These are phyloP conservation scores for Zymoseptoria pseudotritici DNA, from an alignment of 2,329 filamentous ascomycete species.

Conservation along the genomic window DNA sequence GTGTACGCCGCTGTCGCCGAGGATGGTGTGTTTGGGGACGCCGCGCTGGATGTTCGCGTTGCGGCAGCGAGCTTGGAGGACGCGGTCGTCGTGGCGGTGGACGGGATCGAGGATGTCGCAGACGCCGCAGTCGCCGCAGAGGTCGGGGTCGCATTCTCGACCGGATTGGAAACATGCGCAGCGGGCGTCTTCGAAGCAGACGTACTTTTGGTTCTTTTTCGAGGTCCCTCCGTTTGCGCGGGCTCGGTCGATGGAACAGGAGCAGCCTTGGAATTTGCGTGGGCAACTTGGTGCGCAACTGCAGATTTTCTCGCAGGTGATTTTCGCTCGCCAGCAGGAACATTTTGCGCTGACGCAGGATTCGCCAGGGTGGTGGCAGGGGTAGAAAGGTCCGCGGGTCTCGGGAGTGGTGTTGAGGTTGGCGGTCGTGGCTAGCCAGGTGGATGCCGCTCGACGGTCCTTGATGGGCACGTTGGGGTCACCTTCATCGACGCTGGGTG, in stretches of 20 bases:
- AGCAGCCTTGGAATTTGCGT: conserved; percentile 39
- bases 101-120: conserved; percentile 59
- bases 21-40: conserved; percentile 55
- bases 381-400: conserved; percentile 52
- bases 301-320: conserved; percentile 69
- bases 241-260: conserved; percentile 23
- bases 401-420: conserved; percentile 8
- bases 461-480: background rate
- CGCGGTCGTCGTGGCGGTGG: conserved; percentile 53
- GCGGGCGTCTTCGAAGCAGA: conserved; percentile 30
- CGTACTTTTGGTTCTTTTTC: conserved; percentile 36
- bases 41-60: conserved; percentile 67
- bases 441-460: conserved; percentile 7
- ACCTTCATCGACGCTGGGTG: conserved; percentile 5
- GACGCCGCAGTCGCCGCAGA: conserved; percentile 66
- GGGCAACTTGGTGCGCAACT: conserved; percentile 56
- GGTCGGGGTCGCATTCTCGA: conserved; percentile 71
- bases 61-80: conserved; percentile 56
- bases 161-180: conserved; percentile 68
- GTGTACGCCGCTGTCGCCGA: conserved; percentile 64
- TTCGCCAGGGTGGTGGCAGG: conserved; percentile 59
- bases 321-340: conserved; percentile 51
- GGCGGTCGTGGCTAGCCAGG: conserved; percentile 13
- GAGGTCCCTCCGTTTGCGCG: background rate
- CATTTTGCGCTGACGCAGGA: conserved; percentile 57